Evolutionary conservation across 345 rosid species (phyloP).

Genomic region (Isatis tinctoria): DNA sequence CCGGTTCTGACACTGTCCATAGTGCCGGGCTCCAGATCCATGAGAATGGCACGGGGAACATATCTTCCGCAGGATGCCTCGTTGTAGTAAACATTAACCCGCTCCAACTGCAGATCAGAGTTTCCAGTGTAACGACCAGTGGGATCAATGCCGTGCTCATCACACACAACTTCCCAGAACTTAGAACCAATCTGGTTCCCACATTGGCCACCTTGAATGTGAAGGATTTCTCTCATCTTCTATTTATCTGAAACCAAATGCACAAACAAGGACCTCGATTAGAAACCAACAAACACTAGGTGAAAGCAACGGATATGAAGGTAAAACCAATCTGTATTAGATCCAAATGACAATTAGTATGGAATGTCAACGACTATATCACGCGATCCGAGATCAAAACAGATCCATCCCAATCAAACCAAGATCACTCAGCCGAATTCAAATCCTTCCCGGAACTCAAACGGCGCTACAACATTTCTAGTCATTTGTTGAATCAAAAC

Average conservation of each 20-base stretch:
- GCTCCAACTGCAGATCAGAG: slow-evolving; percentile 63
- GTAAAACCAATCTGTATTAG: background rate
- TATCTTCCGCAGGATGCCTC: slow-evolving; percentile 76
- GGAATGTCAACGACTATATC: background rate
- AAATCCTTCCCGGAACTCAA: background rate
- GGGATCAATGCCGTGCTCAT: slow-evolving; percentile 76
- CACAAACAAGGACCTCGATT: slow-evolving; percentile 8
- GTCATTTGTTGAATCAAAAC: background rate
- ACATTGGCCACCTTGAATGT: slow-evolving; percentile 74
- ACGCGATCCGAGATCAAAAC: slow-evolving; percentile 6
- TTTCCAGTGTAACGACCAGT: slow-evolving; percentile 69
- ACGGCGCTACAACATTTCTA: background rate
- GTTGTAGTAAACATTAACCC: slow-evolving; percentile 72
- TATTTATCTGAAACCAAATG: background rate
- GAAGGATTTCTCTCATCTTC: slow-evolving; percentile 77
- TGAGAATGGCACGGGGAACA: slow-evolving; percentile 70
- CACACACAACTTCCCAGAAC: slow-evolving; percentile 83
- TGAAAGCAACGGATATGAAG: background rate
- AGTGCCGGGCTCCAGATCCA: slow-evolving; percentile 81
- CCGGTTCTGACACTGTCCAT: slow-evolving; percentile 82
- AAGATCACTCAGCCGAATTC: background rate
- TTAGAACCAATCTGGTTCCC: slow-evolving; percentile 82
- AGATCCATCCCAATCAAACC: slow-evolving; percentile 16
- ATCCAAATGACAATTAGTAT: background rate
- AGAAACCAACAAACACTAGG: slow-evolving; percentile 1